Percentiles rank a stretch among this genome's conserved stretches.
Evolutionary conservation across 1,139 yeast species (phyloP).

Genomic region (Yamadazyma aaseri): DNA sequence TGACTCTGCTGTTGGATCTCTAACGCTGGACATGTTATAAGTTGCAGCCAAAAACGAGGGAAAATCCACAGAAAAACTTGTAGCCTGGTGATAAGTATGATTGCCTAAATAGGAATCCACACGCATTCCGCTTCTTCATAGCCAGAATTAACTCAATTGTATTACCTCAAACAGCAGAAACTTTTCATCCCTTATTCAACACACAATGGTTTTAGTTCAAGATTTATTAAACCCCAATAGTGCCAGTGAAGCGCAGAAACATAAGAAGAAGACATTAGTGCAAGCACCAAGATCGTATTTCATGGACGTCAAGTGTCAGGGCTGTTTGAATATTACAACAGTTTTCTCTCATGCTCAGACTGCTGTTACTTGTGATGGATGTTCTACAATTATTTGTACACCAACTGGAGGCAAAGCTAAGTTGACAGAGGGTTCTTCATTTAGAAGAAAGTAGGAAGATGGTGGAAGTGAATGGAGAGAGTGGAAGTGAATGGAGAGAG

Average conservation of each 20-base stretch:
- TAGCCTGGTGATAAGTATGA: too few species aligned
- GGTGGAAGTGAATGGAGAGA: too few species aligned
- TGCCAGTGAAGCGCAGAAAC: constrained; percentile 93
- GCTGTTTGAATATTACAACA: constrained; percentile 98
- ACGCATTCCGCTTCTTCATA: too few species aligned
- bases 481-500: too few species aligned
- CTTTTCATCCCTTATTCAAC: too few species aligned
- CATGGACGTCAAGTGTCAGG: constrained; percentile 99
- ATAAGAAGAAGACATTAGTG: constrained; percentile 96
- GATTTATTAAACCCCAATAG: constrained; percentile 97
- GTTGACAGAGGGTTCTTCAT: constrained; percentile 98
- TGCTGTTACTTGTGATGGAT: constrained; percentile 98
- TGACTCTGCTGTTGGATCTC: too few species aligned
- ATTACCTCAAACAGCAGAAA: too few species aligned
- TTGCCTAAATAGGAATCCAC: too few species aligned
- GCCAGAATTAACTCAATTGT: too few species aligned
- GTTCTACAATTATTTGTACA: constrained; percentile 97
- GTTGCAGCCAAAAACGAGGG: too few species aligned
- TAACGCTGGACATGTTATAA: too few species aligned
- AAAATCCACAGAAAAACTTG: too few species aligned
- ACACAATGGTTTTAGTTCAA: constrained; percentile 81
- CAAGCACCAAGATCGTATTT: constrained; percentile 98
- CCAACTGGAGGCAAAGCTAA: constrained; percentile 99
- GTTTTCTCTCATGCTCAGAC: constrained; percentile 99
- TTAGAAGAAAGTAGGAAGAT: constrained; percentile 98